These are phyloP conservation scores for Trichoderma arundinaceum DNA, from an alignment of 2,329 filamentous ascomycete genomes.

Conservation along the genomic window DNA sequence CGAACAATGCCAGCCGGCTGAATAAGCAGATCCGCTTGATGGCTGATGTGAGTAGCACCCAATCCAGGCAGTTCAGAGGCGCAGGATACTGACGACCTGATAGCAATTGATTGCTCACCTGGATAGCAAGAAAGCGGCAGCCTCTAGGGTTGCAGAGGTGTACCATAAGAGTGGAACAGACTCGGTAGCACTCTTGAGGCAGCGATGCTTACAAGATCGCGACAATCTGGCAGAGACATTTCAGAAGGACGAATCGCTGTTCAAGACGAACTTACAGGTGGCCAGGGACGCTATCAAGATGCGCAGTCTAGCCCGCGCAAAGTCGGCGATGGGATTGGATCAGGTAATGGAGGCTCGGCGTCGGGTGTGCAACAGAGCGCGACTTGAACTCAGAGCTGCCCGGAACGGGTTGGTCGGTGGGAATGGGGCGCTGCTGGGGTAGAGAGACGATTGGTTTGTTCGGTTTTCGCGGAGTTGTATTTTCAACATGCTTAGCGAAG, in stretches of 20 bases:
- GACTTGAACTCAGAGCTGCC: slow-evolving; percentile 35
- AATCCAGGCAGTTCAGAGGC: neutral
- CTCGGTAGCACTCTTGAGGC: slow-evolving; percentile 37
- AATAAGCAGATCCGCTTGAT: slow-evolving; percentile 17
- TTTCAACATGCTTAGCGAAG: neutral
- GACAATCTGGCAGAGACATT: slow-evolving; percentile 32
- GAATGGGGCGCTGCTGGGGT: neutral
- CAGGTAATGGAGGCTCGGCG: slow-evolving; percentile 32
- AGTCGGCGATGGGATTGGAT: slow-evolving; percentile 30
- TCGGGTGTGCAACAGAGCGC: slow-evolving; percentile 35
- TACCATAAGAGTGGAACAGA: slow-evolving; percentile 36
- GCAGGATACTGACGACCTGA: slow-evolving; percentile 11
- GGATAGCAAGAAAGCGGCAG: slow-evolving; percentile 35
- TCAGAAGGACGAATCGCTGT: slow-evolving; percentile 35
- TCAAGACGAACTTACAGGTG: slow-evolving; percentile 30
- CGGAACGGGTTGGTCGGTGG: slow-evolving; percentile 27
- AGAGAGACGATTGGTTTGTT: no score
- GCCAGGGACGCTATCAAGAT: slow-evolving; percentile 32
- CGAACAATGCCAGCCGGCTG: no score
- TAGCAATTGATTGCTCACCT: slow-evolving; percentile 39
- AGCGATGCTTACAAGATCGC: slow-evolving; percentile 36
- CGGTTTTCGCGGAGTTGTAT: no score
- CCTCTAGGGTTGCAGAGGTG: slow-evolving; percentile 34
- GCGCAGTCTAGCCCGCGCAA: slow-evolving; percentile 18
- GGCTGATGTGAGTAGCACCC: slow-evolving; percentile 37